Evolutionary conservation across 2,329 filamentous ascomycete genomes (phyloP).

Genomic region (Monosporascus sp.): DNA sequence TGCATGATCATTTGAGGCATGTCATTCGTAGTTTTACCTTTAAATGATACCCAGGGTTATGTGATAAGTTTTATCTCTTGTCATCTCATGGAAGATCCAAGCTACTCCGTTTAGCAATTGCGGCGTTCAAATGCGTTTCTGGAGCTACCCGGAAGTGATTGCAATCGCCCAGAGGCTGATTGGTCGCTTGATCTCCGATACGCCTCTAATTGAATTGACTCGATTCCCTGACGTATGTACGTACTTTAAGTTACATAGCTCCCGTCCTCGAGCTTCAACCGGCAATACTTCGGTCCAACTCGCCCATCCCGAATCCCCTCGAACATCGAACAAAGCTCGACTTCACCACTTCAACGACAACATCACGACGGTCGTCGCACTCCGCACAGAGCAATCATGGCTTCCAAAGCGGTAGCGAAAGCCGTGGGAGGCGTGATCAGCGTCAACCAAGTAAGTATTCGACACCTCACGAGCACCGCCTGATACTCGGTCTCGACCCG

Average conservation of each 20-base stretch:
- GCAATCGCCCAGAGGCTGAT: neutral
- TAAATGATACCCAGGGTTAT: too few species aligned
- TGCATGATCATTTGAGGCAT: neutral
- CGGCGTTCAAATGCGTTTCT: neutral
- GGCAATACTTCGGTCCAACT: neutral
- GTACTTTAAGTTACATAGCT: too few species aligned
- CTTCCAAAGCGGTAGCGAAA: conserved; percentile 55
- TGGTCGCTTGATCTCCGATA: neutral
- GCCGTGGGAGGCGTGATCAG: conserved; percentile 49
- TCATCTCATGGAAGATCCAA: too few species aligned
- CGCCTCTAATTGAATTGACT: neutral
- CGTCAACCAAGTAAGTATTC: conserved; percentile 51
- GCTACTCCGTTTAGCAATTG: too few species aligned
- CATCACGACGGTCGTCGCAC: conserved; percentile 10
- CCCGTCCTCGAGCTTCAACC: neutral
- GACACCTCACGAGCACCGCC: neutral
- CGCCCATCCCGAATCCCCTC: conserved; percentile 14
- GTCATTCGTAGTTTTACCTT: too few species aligned
- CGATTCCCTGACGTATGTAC: too few species aligned
- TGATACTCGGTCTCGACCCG: neutral
- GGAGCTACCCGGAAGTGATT: neutral
- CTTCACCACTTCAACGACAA: conserved; percentile 15
- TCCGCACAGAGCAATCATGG: conserved; percentile 44
- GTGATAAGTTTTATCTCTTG: too few species aligned
- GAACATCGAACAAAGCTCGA: conserved; percentile 14